These are phyloP conservation scores for Solanum medicagineum DNA, from an alignment of 257 asterid genomes.

Conservation along the genomic window DNA sequence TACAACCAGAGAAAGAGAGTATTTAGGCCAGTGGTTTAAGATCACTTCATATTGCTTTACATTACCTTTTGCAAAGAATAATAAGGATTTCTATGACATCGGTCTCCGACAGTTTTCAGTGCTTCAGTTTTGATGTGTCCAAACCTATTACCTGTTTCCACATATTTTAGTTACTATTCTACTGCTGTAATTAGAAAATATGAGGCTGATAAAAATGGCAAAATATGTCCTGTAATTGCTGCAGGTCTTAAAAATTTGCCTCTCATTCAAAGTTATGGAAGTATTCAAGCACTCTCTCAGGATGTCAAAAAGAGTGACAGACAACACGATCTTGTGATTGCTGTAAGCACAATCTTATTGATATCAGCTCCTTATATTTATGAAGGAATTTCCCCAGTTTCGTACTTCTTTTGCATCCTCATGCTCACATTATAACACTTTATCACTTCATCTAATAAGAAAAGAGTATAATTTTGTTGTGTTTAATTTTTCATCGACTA, in stretches of 20 bases:
- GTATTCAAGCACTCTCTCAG: slow-evolving; percentile 55
- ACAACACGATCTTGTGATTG: slow-evolving; percentile 70
- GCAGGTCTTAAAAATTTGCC: slow-evolving; percentile 60
- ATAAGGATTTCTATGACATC: background rate
- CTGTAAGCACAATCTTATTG: slow-evolving; percentile 44
- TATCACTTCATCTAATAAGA: background rate
- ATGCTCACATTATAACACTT: background rate
- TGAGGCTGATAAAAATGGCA: background rate
- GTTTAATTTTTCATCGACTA: background rate
- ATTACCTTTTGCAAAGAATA: background rate
- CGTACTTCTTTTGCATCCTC: background rate
- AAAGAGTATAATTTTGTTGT: background rate
- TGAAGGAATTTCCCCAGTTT: background rate
- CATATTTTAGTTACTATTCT: background rate
- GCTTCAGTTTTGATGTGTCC: background rate
- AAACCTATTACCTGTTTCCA: background rate
- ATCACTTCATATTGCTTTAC: background rate
- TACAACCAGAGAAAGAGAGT: background rate
- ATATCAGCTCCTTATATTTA: background rate
- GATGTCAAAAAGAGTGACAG: slow-evolving; percentile 56
- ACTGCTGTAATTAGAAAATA: background rate
- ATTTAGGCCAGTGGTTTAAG: background rate
- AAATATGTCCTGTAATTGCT: background rate
- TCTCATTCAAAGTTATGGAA: slow-evolving; percentile 54
- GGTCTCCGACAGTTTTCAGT: background rate